phyloP scores from a whole-genome alignment of 179 eudicot species.

The Spinacia oleracea region DNA sequence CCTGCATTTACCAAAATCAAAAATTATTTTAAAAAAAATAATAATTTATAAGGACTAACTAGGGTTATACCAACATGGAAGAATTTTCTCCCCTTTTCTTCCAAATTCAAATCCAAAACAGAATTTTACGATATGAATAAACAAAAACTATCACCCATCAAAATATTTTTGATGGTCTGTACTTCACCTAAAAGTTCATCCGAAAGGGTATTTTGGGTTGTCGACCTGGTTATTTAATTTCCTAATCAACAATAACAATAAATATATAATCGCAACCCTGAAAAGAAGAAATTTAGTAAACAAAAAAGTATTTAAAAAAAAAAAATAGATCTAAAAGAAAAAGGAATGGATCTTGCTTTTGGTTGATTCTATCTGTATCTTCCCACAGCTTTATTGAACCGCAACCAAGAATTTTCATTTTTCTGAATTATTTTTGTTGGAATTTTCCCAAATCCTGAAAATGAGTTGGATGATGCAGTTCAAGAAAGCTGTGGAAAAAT shows the following conservation, averaged over 20 bases:
- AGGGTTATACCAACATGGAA: slow-evolving; percentile 23
- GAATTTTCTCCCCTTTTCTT: not conserved
- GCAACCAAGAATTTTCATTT: slow-evolving; percentile 32
- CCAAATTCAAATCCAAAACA: not conserved
- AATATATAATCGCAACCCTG: not conserved
- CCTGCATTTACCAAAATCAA: not conserved
- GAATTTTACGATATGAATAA: not conserved
- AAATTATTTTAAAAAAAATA: not conserved
- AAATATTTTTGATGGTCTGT: no score
- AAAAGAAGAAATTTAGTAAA: not conserved
- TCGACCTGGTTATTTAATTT: no score
- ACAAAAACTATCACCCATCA: not conserved
- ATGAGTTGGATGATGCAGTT: slow-evolving; percentile 53
- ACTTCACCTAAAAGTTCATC: no score
- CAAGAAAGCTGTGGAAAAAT: slow-evolving; percentile 98
- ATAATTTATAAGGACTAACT: not conserved
- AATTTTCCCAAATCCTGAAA: not conserved
- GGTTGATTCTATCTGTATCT: slow-evolving; percentile 54
- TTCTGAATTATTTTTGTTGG: not conserved
- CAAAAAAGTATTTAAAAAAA: not conserved
- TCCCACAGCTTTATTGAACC: slow-evolving; percentile 99
- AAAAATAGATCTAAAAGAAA: not conserved
- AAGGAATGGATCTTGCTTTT: slow-evolving; percentile 24
- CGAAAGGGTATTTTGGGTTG: no score
- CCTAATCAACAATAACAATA: no score